Evolutionary conservation across 208 protist species (phyloP).

Genomic region (Endotrypanum monterogeii): DNA sequence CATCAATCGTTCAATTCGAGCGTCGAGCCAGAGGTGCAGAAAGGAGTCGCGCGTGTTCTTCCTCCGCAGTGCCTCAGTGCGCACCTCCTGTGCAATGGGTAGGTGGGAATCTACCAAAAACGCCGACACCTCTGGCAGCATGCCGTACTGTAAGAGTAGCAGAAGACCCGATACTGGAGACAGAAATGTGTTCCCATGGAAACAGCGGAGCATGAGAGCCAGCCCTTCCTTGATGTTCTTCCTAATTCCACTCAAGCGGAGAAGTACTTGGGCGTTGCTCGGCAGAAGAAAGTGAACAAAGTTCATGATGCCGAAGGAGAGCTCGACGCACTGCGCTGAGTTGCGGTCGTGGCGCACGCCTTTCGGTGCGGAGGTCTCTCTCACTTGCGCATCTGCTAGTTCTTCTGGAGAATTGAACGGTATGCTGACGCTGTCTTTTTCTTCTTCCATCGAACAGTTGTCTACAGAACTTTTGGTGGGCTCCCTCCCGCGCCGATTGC

Average conservation of each 20-base stretch:
- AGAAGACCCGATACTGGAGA: slow-evolving; percentile 56
- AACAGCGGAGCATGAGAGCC: slow-evolving; percentile 34
- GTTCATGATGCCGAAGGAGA: slow-evolving; percentile 47
- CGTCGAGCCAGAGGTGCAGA: slow-evolving; percentile 61
- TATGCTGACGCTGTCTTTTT: neutral
- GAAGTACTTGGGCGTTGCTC: slow-evolving; percentile 26
- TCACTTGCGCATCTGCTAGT: slow-evolving; percentile 4
- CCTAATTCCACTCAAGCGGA: slow-evolving; percentile 53
- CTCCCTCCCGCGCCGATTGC: slow-evolving; percentile 11
- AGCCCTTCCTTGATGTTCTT: slow-evolving; percentile 54
- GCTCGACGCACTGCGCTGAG: slow-evolving; percentile 55
- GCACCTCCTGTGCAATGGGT: slow-evolving; percentile 33
- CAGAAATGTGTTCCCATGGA: slow-evolving; percentile 60
- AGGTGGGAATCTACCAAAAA: slow-evolving; percentile 34
- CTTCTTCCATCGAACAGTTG: neutral
- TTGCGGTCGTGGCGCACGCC: slow-evolving; percentile 56
- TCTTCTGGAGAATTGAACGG: slow-evolving; percentile 8
- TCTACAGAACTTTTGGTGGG: neutral
- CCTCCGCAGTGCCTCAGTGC: slow-evolving; percentile 22
- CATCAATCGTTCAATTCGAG: slow-evolving; percentile 48
- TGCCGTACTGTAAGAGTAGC: slow-evolving; percentile 45
- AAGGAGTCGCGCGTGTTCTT: slow-evolving; percentile 39
- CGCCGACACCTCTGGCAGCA: slow-evolving; percentile 41
- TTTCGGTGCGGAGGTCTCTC: slow-evolving; percentile 27
- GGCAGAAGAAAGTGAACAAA: slow-evolving; percentile 56